phyloP scores from a whole-genome alignment of 2,329 filamentous ascomycete species.

The Tricladium varicosporioides region DNA sequence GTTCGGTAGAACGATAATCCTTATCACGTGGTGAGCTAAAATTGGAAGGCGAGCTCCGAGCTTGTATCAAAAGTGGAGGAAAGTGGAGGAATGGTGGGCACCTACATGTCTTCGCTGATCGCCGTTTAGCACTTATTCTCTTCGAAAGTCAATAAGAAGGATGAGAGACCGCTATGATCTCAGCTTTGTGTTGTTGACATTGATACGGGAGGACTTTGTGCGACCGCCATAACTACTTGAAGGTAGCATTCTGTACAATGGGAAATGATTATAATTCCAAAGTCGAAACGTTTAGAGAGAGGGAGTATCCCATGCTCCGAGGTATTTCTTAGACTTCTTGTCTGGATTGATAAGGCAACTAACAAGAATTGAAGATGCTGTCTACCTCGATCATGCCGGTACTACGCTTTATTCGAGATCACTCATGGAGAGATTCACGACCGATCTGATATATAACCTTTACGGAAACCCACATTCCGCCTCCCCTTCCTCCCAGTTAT shows the following conservation, averaged over 20 bases:
- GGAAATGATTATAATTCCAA: conserved; percentile 50
- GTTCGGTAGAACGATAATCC: neutral
- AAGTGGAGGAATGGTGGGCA: conserved; percentile 1
- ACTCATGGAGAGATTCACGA: conserved; percentile 66
- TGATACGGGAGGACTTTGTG: conserved; percentile 13
- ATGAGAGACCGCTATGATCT: conserved; percentile 18
- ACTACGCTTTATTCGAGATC: conserved; percentile 82
- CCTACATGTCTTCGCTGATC: conserved; percentile 8
- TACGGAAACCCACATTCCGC: conserved; percentile 93
- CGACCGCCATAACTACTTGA: conserved; percentile 15
- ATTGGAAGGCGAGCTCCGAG: conserved; percentile 19
- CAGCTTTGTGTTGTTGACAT: conserved; percentile 16
- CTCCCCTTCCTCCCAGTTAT: conserved; percentile 75
- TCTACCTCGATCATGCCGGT: conserved; percentile 92
- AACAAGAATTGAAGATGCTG: conserved; percentile 21
- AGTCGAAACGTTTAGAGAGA: conserved; percentile 56
- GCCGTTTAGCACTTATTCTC: conserved; percentile 4
- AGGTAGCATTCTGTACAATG: conserved; percentile 13
- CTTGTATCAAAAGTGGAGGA: neutral
- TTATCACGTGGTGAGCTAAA: neutral
- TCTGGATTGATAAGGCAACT: neutral
- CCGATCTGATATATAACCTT: conserved; percentile 72
- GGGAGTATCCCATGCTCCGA: conserved; percentile 69
- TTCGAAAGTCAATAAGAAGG: conserved; percentile 7
- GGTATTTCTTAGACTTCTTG: conserved; percentile 41